Evolutionary conservation across 163 green algal genomes (phyloP).

Genomic region (Smithsoniella earleae): DNA sequence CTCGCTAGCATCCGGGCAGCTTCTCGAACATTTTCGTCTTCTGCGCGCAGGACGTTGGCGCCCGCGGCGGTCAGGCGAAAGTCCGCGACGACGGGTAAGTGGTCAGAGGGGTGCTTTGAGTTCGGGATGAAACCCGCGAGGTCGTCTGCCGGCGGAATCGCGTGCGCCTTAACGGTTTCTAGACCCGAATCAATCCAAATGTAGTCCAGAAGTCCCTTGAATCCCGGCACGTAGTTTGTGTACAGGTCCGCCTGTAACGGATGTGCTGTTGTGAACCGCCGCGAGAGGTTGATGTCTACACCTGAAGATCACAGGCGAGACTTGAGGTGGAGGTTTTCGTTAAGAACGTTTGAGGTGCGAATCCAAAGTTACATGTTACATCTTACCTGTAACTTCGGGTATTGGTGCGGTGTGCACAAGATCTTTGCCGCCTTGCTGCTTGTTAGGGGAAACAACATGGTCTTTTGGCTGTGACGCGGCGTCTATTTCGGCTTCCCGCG

Average conservation of each 20-base stretch:
- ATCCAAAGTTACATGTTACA: no score
- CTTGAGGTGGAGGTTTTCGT: no score
- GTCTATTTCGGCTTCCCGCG: background rate
- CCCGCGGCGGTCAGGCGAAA: background rate
- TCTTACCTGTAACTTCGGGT: background rate
- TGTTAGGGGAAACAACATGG: slow-evolving; percentile 32
- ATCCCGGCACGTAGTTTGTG: slow-evolving; percentile 79
- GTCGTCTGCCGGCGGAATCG: slow-evolving; percentile 45
- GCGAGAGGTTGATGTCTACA: no score
- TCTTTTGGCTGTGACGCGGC: slow-evolving; percentile 2
- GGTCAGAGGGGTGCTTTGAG: slow-evolving; percentile 66
- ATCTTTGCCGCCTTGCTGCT: slow-evolving; percentile 27
- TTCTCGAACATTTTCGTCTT: slow-evolving; percentile 29
- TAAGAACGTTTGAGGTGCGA: slow-evolving; percentile 5
- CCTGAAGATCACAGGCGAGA: no score
- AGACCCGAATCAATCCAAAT: slow-evolving; percentile 59
- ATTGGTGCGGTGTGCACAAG: slow-evolving; percentile 28
- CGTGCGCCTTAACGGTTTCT: slow-evolving; percentile 41
- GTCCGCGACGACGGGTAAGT: slow-evolving; percentile 34
- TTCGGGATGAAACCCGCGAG: slow-evolving; percentile 64
- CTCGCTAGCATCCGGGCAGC: slow-evolving; percentile 36
- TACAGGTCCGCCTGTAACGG: slow-evolving; percentile 22
- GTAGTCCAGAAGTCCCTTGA: slow-evolving; percentile 79
- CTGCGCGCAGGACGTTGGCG: slow-evolving; percentile 33
- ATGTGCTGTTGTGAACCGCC: background rate